These are phyloP conservation scores for Trichoderma oligosporum DNA, from an alignment of 2,329 filamentous ascomycete species.

Conservation along the genomic window DNA sequence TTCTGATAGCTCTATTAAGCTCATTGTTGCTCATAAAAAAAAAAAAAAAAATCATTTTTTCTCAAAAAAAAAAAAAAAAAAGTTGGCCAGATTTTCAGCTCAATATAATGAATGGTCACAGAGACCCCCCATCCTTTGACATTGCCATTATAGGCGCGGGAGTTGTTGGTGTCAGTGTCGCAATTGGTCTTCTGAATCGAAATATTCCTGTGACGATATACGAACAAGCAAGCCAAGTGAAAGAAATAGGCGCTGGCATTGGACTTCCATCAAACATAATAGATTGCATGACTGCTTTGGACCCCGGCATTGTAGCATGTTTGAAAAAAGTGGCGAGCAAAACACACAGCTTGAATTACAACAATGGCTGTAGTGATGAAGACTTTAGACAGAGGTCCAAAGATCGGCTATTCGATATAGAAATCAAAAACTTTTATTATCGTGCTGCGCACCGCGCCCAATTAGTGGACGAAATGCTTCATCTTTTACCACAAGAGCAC, in stretches of 20 bases:
- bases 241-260: conserved; percentile 50
- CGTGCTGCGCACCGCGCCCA: conserved; percentile 21
- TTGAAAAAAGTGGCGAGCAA: background rate
- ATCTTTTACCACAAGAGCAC: conserved; percentile 34
- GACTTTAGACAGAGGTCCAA: background rate
- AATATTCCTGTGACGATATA: conserved; percentile 43
- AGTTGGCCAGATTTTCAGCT: background rate
- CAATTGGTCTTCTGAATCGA: conserved; percentile 44
- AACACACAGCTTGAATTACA: background rate
- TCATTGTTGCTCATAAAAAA: too few species aligned
- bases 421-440: background rate
- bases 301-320: background rate
- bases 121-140: conserved; percentile 21
- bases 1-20: too few species aligned
- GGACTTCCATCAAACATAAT: conserved; percentile 45
- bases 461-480: conserved; percentile 39
- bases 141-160: conserved; percentile 50
- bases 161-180: conserved; percentile 48
- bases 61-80: too few species aligned
- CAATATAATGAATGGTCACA: background rate
- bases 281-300: background rate
- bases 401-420: background rate
- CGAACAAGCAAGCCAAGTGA: conserved; percentile 41
- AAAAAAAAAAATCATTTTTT: too few species aligned
- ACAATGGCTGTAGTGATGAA: background rate